Conservation (phyloP, 768 basidiomycete genomes). For the Kwoniella sp. region DNA sequence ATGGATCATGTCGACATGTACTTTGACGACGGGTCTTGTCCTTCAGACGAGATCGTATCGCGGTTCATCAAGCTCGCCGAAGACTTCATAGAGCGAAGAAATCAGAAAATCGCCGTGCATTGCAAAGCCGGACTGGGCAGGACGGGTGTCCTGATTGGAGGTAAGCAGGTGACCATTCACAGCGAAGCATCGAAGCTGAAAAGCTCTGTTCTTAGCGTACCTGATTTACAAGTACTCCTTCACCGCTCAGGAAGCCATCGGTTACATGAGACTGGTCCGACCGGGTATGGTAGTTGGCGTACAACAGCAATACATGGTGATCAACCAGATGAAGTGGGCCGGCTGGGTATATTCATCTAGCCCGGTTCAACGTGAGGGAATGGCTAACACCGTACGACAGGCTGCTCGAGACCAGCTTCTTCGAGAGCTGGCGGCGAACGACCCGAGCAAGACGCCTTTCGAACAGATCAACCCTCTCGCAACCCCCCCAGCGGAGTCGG, state of each 20-base stretch:
- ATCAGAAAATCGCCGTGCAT: constrained; percentile 82
- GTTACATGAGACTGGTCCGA: constrained; percentile 94
- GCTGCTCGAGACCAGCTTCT: constrained; percentile 32
- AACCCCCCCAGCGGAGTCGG: constrained; percentile 35
- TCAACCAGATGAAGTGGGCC: constrained; percentile 46
- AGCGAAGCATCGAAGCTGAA: background rate
- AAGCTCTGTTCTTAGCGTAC: constrained; percentile 60
- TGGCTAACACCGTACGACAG: constrained; percentile 8
- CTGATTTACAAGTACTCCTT: constrained; percentile 98
- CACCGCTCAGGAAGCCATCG: constrained; percentile 90
- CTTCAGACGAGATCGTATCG: constrained; percentile 88
- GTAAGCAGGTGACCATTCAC: constrained; percentile 23
- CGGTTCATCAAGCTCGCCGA: constrained; percentile 85
- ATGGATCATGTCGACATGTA: constrained; percentile 59
- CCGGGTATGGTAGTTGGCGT: constrained; percentile 58
- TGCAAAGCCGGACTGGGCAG: constrained; percentile 79
- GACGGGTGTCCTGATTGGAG: constrained; percentile 90
- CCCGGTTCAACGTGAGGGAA: too few relatives aligned
- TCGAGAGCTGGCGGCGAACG: constrained; percentile 27
- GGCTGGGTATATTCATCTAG: too few relatives aligned
- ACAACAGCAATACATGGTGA: constrained; percentile 46
- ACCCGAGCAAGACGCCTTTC: background rate
- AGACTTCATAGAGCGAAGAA: constrained; percentile 61
- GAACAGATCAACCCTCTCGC: constrained; percentile 26
- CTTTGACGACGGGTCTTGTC: constrained; percentile 97